A percentile compares a stretch with the other conserved stretches of the same genome.
Conservation (phyloP, 805 yeast genomes). For the Nakazawaea ernobii region DNA sequence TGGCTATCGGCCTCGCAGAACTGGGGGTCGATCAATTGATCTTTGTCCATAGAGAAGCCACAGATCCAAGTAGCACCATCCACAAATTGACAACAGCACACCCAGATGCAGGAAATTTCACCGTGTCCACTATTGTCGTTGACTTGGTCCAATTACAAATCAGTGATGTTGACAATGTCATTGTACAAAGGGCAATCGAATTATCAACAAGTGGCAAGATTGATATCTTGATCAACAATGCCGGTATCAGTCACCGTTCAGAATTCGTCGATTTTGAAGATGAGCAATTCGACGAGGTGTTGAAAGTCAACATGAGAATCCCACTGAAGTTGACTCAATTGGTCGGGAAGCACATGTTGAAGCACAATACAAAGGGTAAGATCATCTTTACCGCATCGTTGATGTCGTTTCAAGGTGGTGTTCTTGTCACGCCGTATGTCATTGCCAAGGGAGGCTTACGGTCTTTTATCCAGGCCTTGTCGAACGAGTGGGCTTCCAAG, state of each 20-base stretch:
- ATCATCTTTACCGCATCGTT: slow-evolving; percentile 38
- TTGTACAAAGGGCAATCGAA: slow-evolving; percentile 26
- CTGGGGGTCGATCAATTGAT: slow-evolving; percentile 38
- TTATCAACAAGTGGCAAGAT: slow-evolving; percentile 23
- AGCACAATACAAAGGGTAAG: slow-evolving; percentile 28
- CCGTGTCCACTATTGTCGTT: slow-evolving; percentile 19
- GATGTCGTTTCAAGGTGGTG: slow-evolving; percentile 35
- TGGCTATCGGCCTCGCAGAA: slow-evolving; percentile 46
- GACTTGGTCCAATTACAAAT: slow-evolving; percentile 23
- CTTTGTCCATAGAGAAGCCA: slow-evolving; percentile 32
- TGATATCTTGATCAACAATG: slow-evolving; percentile 29
- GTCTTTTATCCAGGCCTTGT: slow-evolving; percentile 29
- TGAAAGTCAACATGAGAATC: slow-evolving; percentile 34
- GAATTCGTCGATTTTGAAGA: slow-evolving; percentile 30
- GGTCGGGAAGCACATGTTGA: slow-evolving; percentile 31
- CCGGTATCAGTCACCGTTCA: slow-evolving; percentile 28
- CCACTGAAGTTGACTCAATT: slow-evolving; percentile 31
- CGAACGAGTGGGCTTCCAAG: slow-evolving; percentile 38
- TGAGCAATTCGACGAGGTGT: slow-evolving; percentile 30
- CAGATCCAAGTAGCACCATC: slow-evolving; percentile 23
- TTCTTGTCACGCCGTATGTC: slow-evolving; percentile 31
- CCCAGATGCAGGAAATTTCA: slow-evolving; percentile 22
- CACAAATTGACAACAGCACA: slow-evolving; percentile 18
- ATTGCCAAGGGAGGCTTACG: slow-evolving; percentile 37
- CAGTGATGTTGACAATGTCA: slow-evolving; percentile 21